phyloP scores from a whole-genome alignment of 2,329 filamentous ascomycete species.

The Colletotrichum costaricense region DNA sequence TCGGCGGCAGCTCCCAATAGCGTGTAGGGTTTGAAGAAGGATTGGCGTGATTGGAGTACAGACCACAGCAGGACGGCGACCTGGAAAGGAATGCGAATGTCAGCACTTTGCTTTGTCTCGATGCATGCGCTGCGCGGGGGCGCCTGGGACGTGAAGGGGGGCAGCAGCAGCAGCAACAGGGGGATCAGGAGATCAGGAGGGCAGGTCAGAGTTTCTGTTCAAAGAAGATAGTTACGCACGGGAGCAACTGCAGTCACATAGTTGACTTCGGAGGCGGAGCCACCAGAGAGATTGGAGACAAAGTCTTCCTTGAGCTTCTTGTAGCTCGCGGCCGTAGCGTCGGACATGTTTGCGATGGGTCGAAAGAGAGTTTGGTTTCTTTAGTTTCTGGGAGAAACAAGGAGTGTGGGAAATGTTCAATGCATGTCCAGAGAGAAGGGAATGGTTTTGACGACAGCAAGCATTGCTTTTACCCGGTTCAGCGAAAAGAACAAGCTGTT shows the following conservation, averaged over 20 bases:
- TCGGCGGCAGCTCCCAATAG: constrained; percentile 78
- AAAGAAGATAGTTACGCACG: constrained; percentile 62
- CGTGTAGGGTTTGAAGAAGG: constrained; percentile 84
- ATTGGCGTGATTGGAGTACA: constrained; percentile 83
- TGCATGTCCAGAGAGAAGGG: not conserved
- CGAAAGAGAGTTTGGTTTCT: not conserved
- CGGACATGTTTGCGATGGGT: constrained; percentile 46
- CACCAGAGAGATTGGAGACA: constrained; percentile 90
- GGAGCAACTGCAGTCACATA: constrained; percentile 86
- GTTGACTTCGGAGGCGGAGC: constrained; percentile 87
- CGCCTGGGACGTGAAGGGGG: not conserved
- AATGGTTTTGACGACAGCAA: not conserved
- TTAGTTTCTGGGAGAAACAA: too few relatives aligned
- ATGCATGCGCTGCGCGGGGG: constrained; percentile 11
- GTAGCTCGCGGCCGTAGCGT: constrained; percentile 67
- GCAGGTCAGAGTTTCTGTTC: not conserved
- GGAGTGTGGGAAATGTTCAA: not conserved
- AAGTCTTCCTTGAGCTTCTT: constrained; percentile 96
- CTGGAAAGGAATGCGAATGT: constrained; percentile 57
- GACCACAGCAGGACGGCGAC: constrained; percentile 89
- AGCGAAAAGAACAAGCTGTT: constrained; percentile 3
- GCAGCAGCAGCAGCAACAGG: not conserved
- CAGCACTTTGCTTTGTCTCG: constrained; percentile 34
- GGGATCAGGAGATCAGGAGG: not conserved
- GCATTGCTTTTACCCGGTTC: too few relatives aligned